Conservation (phyloP, 768 basidiomycete genomes). For the Russula dissimulans region DNA sequence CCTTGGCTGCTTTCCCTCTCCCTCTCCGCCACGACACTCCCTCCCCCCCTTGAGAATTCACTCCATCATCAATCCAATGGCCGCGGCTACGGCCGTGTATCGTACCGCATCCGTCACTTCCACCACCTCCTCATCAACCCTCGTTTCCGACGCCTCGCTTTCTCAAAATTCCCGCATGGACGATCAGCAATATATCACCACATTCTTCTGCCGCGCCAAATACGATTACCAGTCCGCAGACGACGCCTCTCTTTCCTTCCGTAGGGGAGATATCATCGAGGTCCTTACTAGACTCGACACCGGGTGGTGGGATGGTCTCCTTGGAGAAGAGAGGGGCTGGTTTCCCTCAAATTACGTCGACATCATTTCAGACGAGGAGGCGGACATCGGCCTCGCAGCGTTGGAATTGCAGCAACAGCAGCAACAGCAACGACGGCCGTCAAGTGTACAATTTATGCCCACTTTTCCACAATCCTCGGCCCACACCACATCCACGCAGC, state of each 20-base stretch:
- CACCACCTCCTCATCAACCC: background rate
- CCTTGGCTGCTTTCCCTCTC: background rate
- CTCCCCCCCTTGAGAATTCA: background rate
- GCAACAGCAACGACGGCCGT: constrained; percentile 11
- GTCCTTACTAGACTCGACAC: constrained; percentile 85
- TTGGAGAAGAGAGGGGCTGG: constrained; percentile 88
- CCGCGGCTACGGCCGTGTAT: background rate
- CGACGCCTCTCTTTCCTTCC: constrained; percentile 81
- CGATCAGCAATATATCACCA: constrained; percentile 53
- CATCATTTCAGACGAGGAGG: constrained; percentile 71
- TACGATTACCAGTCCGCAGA: constrained; percentile 91
- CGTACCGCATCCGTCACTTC: background rate
- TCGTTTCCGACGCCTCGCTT: constrained; percentile 4
- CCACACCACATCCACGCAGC: constrained; percentile 22
- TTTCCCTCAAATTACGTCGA: constrained; percentile 95
- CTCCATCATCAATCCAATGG: background rate
- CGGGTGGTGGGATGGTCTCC: constrained; percentile 97
- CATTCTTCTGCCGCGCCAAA: constrained; percentile 83
- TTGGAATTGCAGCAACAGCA: constrained; percentile 29
- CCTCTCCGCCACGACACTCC: background rate
- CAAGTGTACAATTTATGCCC: constrained; percentile 1
- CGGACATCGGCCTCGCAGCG: constrained; percentile 52
- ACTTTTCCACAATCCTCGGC: constrained; percentile 12
- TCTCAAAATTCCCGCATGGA: constrained; percentile 5
- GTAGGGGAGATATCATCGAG: constrained; percentile 83